These are phyloP conservation scores for Pholiota molesta DNA, from an alignment of 768 basidiomycete genomes.

Conservation along the genomic window DNA sequence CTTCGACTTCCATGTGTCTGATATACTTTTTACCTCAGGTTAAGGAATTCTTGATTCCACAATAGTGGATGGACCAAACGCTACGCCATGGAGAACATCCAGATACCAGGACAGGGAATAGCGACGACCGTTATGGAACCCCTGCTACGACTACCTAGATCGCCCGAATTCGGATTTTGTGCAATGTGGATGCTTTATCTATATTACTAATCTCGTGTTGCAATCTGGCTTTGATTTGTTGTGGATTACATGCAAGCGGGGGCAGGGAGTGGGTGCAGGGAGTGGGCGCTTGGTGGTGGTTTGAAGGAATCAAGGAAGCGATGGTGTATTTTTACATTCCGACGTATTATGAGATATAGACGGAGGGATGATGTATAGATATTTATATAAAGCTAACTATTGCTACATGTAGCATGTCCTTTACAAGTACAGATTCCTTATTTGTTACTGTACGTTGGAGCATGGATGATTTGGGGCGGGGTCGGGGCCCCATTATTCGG, in stretches of 20 bases:
- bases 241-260: not conserved
- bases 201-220: not conserved
- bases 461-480: no score
- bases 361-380: slow-evolving; percentile 1
- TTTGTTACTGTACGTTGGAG: no score
- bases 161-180: not conserved
- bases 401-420: no score
- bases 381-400: not conserved
- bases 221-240: not conserved
- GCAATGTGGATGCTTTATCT: not conserved
- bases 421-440: no score
- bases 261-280: not conserved
- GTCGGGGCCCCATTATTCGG: no score
- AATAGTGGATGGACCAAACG: not conserved
- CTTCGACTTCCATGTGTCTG: not conserved
- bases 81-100: not conserved
- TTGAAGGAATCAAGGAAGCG: not conserved
- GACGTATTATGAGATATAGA: not conserved
- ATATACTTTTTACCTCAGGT: not conserved
- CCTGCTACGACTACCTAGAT: not conserved
- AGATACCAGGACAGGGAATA: not conserved
- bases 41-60: slow-evolving; percentile 1
- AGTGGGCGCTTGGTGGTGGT: not conserved
- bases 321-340: slow-evolving; percentile 3
- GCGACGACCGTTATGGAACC: not conserved